Conservation (phyloP, 1,139 yeast species). For the Kodamaea sp. region DNA sequence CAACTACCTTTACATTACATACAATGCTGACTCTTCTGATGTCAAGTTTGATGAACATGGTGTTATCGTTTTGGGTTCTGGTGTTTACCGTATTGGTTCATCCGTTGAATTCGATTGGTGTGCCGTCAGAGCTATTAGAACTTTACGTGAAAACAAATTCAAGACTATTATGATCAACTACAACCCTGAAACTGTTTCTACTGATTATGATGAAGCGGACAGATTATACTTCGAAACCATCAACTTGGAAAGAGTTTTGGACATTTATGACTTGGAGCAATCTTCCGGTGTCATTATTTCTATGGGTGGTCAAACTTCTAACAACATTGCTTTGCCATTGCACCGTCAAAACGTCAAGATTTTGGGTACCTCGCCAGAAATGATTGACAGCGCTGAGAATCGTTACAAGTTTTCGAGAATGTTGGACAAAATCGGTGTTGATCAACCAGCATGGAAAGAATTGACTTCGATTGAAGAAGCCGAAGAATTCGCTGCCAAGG, state of each 20-base stretch:
- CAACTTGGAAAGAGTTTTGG: conserved; percentile 91
- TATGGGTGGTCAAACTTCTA: conserved; percentile 99
- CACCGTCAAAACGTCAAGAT: conserved; percentile 96
- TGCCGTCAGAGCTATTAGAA: conserved; percentile 93
- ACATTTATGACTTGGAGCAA: conserved; percentile 90
- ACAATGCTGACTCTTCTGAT: conserved; percentile 90
- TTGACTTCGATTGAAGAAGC: conserved; percentile 93
- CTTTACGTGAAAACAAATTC: conserved; percentile 81
- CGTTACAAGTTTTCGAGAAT: conserved; percentile 97
- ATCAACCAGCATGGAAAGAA: conserved; percentile 99
- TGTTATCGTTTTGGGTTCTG: conserved; percentile 88
- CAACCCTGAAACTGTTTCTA: conserved; percentile 97
- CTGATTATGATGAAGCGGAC: conserved; percentile 98
- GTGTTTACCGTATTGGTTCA: conserved; percentile 93
- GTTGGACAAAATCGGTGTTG: conserved; percentile 95
- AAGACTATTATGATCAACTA: conserved; percentile 97
- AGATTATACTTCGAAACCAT: conserved; percentile 95
- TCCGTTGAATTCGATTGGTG: conserved; percentile 97
- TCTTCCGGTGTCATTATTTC: conserved; percentile 93
- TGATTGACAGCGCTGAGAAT: conserved; percentile 98
- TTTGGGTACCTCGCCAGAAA: conserved; percentile 95
- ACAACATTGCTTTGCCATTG: conserved; percentile 90
- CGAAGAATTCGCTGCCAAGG: conserved; percentile 86
- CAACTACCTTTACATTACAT: conserved; percentile 92
- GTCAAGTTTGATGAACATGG: conserved; percentile 83